These are phyloP conservation scores for Steccherinum ochraceum DNA, from an alignment of 768 basidiomycete species.

Conservation along the genomic window DNA sequence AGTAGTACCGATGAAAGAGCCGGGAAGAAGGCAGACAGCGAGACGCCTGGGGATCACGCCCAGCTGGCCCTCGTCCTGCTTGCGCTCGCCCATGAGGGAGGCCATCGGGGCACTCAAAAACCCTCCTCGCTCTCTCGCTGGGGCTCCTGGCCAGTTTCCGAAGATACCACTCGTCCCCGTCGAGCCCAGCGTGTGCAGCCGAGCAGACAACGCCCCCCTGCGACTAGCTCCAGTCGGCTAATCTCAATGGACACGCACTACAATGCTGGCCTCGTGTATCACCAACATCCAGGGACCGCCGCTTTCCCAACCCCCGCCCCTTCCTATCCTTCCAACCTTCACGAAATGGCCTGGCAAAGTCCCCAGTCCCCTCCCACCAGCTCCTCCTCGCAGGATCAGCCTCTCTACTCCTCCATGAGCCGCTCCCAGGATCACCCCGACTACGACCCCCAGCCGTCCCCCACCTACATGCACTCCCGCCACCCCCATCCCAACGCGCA, in stretches of 20 bases:
- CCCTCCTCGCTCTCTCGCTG: not conserved
- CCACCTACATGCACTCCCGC: not conserved
- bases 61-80: not conserved
- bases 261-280: conserved; percentile 18
- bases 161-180: not conserved
- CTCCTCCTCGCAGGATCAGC: conserved; percentile 12
- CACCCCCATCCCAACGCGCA: conserved; percentile 3
- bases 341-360: conserved; percentile 18
- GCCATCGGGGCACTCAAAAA: not conserved
- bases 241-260: conserved; percentile 17
- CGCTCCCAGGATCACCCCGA: conserved; percentile 14
- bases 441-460: conserved; percentile 16
- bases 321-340: conserved; percentile 7
- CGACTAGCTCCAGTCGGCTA: conserved; percentile 1
- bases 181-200: too few relatives aligned
- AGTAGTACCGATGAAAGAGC: not conserved
- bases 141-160: too few relatives aligned
- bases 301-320: conserved; percentile 13
- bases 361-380: conserved; percentile 14
- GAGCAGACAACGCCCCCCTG: not conserved
- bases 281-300: conserved; percentile 14
- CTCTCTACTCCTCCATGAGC: conserved; percentile 17
- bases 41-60: not conserved
- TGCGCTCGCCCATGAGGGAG: not conserved
- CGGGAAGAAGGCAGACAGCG: not conserved